These are phyloP conservation scores for Tylopilus sp. DNA, from an alignment of 1,284 basidiomycete genomes.

Conservation along the genomic window DNA sequence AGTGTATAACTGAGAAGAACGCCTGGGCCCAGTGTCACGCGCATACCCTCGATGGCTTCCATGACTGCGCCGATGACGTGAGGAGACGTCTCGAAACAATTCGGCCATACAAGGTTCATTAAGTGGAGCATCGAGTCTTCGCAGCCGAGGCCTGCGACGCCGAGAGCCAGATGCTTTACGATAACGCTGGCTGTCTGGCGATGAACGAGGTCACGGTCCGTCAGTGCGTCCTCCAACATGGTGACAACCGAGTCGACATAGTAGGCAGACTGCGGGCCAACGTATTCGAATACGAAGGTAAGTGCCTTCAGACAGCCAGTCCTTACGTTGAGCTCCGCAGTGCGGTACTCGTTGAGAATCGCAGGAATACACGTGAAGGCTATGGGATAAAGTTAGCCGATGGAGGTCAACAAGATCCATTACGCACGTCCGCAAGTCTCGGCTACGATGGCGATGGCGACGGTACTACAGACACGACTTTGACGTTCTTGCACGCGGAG, in stretches of 20 bases:
- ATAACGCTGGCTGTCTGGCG: conserved; percentile 98
- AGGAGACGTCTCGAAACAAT: conserved; percentile 96
- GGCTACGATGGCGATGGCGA: conserved; percentile 95
- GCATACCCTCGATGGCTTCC: conserved; percentile 96
- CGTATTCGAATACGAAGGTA: conserved; percentile 98
- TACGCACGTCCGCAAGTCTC: conserved; percentile 91
- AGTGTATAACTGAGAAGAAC: conserved; percentile 85
- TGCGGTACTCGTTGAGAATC: conserved; percentile 97
- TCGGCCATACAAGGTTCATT: conserved; percentile 99
- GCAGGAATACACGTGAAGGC: conserved; percentile 99
- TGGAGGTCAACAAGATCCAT: conserved; percentile 2
- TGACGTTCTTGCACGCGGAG: conserved; percentile 98
- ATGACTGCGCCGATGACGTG: conserved; percentile 97
- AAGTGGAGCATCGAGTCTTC: conserved; percentile 97
- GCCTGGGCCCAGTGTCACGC: conserved; percentile 91
- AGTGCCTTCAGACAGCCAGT: conserved; percentile 99
- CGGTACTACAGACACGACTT: conserved; percentile 96
- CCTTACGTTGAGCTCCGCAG: conserved; percentile 95
- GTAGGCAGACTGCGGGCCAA: conserved; percentile 98
- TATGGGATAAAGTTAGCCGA: conserved; percentile 31
- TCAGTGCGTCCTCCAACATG: conserved; percentile 96
- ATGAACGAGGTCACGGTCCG: conserved; percentile 96
- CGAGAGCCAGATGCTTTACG: conserved; percentile 96
- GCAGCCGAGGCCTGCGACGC: conserved; percentile 93
- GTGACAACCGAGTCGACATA: conserved; percentile 97